Base-by-base conservation (phyloP, 2,329 filamentous ascomycete species). In the Ceratocystis cubensis region DNA sequence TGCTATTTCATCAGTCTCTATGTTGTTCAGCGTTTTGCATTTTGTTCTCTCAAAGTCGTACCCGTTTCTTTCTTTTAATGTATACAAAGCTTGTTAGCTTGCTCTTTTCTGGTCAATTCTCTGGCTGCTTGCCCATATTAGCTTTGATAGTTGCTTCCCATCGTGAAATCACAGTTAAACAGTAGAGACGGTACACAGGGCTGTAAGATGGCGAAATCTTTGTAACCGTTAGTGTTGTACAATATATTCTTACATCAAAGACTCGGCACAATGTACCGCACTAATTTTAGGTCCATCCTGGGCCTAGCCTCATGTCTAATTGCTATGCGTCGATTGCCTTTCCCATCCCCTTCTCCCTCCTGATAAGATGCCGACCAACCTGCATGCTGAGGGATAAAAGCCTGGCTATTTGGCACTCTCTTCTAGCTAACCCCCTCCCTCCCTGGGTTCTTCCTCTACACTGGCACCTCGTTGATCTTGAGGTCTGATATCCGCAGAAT, bases 401-500 rank as follows among this genome's bases (percentile, higher is more conserved):
- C 22, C 33, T 7, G 3, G 46, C 7, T 13, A 7, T 15, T 28
- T 25, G 48, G 15, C 48, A 13, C 48, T 53, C 45, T 20, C 45
- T 8, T 22, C 48, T 13, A 20, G 13, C n/a, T 3, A 20, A 5
- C 5, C 30, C 20, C 8, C 44, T 5, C 20, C 22, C 33, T 46
- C 1, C 20, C 7, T 6, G 10, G 6, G 30, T 6, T 28, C 30
- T 25, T 53, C 44, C 30, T 56, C 30, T 63, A 64, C 63, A 25
- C 22, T 4, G 59, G 65, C 33, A 66, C 53, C 8, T 68, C 73
- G 70, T 80, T 79, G 67, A 96, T 81, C 73, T 83, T 87, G 69
- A 97, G 74, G 76, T 97, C 89, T 73, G 88, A 88, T 70, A 99
- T 88, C 73, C 86, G 82, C 76, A 99, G 74, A 25, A 96, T 84